Evolutionary conservation across 805 yeast species (phyloP).

Genomic region (Candida silvatica): DNA sequence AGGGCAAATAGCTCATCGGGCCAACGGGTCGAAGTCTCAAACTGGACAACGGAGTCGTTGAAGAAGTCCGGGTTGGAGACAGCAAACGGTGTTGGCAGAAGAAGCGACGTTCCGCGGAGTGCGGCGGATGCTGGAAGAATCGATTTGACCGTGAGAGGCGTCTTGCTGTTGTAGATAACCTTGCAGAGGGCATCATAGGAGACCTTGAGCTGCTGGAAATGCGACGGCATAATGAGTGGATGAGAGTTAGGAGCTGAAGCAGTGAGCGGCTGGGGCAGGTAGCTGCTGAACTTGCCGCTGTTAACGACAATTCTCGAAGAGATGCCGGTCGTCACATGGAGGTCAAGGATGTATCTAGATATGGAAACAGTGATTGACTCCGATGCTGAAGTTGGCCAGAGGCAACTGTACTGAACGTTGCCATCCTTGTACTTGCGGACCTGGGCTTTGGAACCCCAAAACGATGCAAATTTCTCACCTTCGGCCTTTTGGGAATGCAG

Average conservation of each 20-base stretch:
- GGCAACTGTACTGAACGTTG: conserved; percentile 79
- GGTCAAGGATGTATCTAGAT: conserved; percentile 49
- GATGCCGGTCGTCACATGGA: conserved; percentile 41
- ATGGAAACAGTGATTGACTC: conserved; percentile 63
- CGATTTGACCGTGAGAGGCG: conserved; percentile 68
- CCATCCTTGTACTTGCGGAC: conserved; percentile 93
- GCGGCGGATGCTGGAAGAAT: conserved; percentile 68
- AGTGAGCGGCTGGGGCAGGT: conserved; percentile 51
- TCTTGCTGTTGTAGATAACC: conserved; percentile 33
- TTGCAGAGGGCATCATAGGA: conserved; percentile 47
- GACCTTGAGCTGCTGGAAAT: conserved; percentile 33
- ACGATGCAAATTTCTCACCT: conserved; percentile 60
- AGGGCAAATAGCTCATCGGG: conserved; percentile 84
- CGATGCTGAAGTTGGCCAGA: conserved; percentile 57
- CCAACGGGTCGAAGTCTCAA: conserved; percentile 90
- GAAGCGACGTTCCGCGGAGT: conserved; percentile 65
- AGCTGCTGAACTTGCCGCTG: conserved; percentile 36
- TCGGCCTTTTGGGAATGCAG: conserved; percentile 46
- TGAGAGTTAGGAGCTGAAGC: conserved; percentile 48
- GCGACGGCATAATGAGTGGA: conserved; percentile 32
- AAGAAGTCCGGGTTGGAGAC: conserved; percentile 67
- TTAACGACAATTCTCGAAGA: conserved; percentile 29
- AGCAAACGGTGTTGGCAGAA: conserved; percentile 80
- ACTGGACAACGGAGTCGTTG: conserved; percentile 74
- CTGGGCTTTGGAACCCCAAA: conserved; percentile 87